A percentile compares a stretch with the other conserved stretches of the same genome.
Evolutionary conservation across 2,329 filamentous ascomycete genomes (phyloP).

Genomic region (Fusarium sp.): DNA sequence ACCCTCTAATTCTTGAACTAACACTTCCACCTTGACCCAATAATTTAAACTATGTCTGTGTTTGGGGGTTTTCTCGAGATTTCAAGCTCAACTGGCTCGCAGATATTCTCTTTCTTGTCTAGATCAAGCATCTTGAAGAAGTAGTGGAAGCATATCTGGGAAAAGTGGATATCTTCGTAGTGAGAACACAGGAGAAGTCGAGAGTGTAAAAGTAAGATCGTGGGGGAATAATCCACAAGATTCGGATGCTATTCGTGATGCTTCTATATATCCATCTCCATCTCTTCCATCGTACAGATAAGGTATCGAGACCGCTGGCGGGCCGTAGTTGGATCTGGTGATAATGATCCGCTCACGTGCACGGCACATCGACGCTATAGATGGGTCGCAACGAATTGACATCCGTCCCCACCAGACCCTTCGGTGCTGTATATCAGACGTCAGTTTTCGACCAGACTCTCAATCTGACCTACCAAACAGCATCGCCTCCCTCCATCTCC

Average conservation of each 20-base stretch:
- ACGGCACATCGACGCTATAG: neutral
- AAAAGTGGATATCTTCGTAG: no score
- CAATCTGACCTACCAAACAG: neutral
- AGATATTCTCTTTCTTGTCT: neutral
- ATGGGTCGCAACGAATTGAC: neutral
- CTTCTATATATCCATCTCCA: neutral
- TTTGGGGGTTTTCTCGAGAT: no score
- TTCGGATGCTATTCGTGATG: neutral
- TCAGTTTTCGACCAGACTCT: neutral
- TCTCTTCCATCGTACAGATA: neutral
- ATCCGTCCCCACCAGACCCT: slow-evolving; percentile 5
- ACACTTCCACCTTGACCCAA: accelerated
- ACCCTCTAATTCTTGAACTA: accelerated
- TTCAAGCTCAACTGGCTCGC: neutral
- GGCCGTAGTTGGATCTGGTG: neutral
- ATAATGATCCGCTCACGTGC: slow-evolving; percentile 17
- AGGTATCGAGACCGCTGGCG: no score
- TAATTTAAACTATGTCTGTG: neutral
- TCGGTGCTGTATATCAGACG: neutral
- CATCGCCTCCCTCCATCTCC: neutral
- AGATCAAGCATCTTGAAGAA: neutral
- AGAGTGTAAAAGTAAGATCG: neutral
- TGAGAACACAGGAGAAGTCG: neutral
- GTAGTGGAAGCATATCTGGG: accelerated
- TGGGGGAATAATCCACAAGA: accelerated